These are phyloP conservation scores for Suhomyces prunicola DNA, from an alignment of 805 yeast genomes.

Conservation along the genomic window DNA sequence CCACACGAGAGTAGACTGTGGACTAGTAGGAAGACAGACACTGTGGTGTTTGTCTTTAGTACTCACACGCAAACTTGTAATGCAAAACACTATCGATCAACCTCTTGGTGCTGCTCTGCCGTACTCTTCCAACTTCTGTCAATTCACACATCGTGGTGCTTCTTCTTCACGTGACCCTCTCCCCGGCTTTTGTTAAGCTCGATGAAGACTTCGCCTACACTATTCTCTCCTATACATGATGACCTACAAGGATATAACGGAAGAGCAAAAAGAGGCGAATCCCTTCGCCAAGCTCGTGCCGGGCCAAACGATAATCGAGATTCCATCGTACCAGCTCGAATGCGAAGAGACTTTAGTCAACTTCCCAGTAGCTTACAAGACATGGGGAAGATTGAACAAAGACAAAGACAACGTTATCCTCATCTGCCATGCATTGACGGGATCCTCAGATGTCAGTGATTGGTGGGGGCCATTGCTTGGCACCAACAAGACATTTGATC, in stretches of 20 bases:
- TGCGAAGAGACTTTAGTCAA: conserved; percentile 70
- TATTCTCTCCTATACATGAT: neutral
- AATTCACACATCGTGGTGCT: neutral
- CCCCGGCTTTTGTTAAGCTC: neutral
- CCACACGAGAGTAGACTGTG: neutral
- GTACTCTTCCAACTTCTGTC: neutral
- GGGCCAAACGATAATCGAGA: conserved; percentile 72
- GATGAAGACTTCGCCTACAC: neutral
- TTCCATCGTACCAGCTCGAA: conserved; percentile 74
- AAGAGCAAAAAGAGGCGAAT: conserved; percentile 51
- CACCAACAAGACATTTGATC: conserved; percentile 83
- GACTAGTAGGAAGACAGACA: neutral
- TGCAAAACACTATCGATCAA: too few relatives aligned
- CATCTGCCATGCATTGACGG: conserved; percentile 95
- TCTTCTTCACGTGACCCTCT: neutral
- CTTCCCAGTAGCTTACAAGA: conserved; percentile 92
- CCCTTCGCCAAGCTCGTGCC: conserved; percentile 67
- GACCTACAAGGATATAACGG: conserved; percentile 38
- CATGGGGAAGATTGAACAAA: conserved; percentile 86
- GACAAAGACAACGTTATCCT: conserved; percentile 73
- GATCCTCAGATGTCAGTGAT: conserved; percentile 90
- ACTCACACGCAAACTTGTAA: too few relatives aligned
- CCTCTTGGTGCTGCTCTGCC: neutral
- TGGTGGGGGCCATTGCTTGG: conserved; percentile 99
- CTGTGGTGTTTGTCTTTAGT: too few relatives aligned